phyloP scores from a whole-genome alignment of 768 basidiomycete species.

The Termitomyces sp. region DNA sequence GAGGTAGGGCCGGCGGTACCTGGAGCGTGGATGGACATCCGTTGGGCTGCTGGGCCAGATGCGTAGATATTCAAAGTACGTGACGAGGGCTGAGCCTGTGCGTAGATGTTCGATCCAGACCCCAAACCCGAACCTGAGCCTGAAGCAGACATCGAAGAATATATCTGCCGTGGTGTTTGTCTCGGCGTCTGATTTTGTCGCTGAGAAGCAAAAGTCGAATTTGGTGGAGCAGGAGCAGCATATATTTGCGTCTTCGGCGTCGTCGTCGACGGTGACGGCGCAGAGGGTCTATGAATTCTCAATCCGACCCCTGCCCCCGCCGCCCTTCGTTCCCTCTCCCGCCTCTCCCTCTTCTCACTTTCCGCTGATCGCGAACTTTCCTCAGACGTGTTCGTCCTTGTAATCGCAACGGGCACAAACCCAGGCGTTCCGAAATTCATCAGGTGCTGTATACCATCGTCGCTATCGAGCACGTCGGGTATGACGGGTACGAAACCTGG shows the following conservation, averaged over 20 bases:
- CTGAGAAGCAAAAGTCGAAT: neutral
- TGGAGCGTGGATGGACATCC: neutral
- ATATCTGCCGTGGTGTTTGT: slow-evolving; percentile 5
- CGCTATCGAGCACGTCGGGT: slow-evolving; percentile 3
- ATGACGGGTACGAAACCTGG: slow-evolving; percentile 15
- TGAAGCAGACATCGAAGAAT: neutral
- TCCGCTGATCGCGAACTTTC: slow-evolving; percentile 1
- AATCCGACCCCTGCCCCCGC: neutral
- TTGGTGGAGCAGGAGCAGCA: neutral
- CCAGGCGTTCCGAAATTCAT: slow-evolving; percentile 7
- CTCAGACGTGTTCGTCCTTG: neutral
- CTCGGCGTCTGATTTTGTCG: neutral
- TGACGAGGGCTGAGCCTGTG: neutral
- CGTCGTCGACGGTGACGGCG: neutral
- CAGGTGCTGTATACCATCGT: neutral
- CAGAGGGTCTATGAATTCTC: slow-evolving; percentile 3
- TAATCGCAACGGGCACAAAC: neutral
- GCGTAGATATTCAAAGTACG: neutral
- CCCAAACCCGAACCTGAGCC: neutral
- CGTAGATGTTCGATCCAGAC: neutral
- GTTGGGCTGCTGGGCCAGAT: neutral
- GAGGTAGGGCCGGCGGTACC: neutral
- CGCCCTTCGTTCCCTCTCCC: neutral
- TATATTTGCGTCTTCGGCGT: slow-evolving; percentile 1
- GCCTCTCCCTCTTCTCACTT: neutral